These are phyloP conservation scores for Sporothrix luriei DNA, from an alignment of 2,329 filamentous ascomycete species.

Conservation along the genomic window DNA sequence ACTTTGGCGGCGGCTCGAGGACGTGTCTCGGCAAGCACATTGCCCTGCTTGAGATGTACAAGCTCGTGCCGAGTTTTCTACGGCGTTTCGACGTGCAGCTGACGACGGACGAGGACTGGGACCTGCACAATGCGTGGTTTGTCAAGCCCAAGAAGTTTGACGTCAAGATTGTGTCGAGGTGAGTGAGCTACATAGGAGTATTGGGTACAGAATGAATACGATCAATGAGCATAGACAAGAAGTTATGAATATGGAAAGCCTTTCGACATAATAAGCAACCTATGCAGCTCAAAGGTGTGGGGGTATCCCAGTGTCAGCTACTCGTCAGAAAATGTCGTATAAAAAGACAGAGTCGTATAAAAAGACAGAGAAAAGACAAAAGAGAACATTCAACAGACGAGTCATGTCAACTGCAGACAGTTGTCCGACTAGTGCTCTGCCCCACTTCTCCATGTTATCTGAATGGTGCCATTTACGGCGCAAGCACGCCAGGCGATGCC, in stretches of 20 bases:
- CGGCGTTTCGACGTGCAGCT: constrained; percentile 44
- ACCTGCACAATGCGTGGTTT: constrained; percentile 48
- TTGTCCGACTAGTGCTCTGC: no score
- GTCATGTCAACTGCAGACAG: no score
- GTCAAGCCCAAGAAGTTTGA: constrained; percentile 48
- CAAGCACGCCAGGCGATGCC: not conserved
- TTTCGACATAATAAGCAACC: no score
- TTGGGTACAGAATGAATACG: no score
- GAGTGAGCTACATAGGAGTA: no score
- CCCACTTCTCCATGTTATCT: constrained; percentile 14
- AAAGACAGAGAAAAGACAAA: not conserved
- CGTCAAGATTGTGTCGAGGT: constrained; percentile 37
- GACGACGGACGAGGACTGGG: constrained; percentile 39
- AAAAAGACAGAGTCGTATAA: not conserved
- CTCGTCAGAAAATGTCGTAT: no score
- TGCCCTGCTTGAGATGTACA: constrained; percentile 49
- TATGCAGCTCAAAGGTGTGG: no score
- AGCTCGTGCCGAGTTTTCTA: constrained; percentile 47
- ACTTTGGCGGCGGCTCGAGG: constrained; percentile 40
- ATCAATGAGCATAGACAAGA: no score
- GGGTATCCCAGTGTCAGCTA: no score
- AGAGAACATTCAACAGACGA: not conserved
- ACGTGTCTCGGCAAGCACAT: constrained; percentile 52
- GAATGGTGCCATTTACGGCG: constrained; percentile 17
- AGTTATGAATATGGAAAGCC: no score